These are phyloP conservation scores for Primulina eburnea DNA, from an alignment of 257 asterid genomes.

Conservation along the genomic window DNA sequence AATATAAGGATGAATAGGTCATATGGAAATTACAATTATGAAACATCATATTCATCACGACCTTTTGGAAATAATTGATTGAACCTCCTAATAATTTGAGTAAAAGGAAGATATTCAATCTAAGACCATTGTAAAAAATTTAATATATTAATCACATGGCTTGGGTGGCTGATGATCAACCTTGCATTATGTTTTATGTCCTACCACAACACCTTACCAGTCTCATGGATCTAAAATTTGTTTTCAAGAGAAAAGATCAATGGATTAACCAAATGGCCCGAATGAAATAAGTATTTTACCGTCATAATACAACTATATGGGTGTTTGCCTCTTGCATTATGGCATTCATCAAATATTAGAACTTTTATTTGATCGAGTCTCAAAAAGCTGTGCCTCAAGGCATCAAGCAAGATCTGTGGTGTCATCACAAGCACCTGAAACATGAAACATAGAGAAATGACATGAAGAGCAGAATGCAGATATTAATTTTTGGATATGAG, in stretches of 20 bases:
- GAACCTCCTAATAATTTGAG: neutral
- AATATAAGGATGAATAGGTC: neutral
- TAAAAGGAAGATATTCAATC: neutral
- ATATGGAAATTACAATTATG: neutral
- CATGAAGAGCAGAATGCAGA: slow-evolving; percentile 3
- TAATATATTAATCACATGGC: neutral
- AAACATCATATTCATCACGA: neutral
- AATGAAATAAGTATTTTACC: slow-evolving; percentile 34
- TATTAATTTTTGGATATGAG: neutral
- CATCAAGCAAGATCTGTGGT: slow-evolving; percentile 66
- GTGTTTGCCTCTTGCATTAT: slow-evolving; percentile 69
- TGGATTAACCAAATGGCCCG: neutral
- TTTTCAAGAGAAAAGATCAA: slow-evolving; percentile 8
- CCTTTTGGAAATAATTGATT: neutral
- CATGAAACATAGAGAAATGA: slow-evolving; percentile 21
- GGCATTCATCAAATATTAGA: slow-evolving; percentile 84
- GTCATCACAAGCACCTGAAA: slow-evolving; percentile 94
- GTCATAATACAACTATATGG: slow-evolving; percentile 70
- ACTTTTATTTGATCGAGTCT: slow-evolving; percentile 58
- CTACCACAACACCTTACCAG: neutral
- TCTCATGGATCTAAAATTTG: slow-evolving; percentile 1
- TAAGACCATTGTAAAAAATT: slow-evolving; percentile 1
- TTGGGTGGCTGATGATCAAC: neutral
- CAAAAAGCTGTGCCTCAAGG: slow-evolving; percentile 62
- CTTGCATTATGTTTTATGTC: neutral